Evolutionary conservation across 1,284 basidiomycete genomes (phyloP).

Genomic region (Paramarasmius palmivorus): DNA sequence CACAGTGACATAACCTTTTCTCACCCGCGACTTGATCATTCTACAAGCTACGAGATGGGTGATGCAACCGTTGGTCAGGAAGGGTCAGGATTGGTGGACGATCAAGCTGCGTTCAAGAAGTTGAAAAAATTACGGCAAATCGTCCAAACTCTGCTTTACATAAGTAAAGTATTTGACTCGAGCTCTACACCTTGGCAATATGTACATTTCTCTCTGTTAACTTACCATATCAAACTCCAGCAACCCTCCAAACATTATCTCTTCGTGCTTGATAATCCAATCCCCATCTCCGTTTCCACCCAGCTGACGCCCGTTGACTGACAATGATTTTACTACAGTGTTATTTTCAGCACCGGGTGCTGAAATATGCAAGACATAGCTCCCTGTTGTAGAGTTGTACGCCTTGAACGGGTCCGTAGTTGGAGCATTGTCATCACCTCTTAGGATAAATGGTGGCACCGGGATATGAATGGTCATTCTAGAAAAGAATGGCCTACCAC

Average conservation of each 20-base stretch:
- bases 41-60: too few relatives aligned
- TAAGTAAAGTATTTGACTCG: too few relatives aligned
- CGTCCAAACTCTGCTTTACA: too few relatives aligned
- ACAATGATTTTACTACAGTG: neutral
- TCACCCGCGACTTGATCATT: too few relatives aligned
- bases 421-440: neutral
- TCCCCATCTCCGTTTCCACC: neutral
- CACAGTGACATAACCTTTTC: too few relatives aligned
- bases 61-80: too few relatives aligned
- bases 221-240: neutral
- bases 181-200: too few relatives aligned
- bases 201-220: neutral
- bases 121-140: too few relatives aligned
- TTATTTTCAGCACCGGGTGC: constrained; percentile 10
- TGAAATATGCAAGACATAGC: constrained; percentile 6
- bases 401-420: neutral
- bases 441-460: constrained; percentile 7
- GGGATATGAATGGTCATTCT: constrained; percentile 11
- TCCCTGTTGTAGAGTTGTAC: constrained; percentile 11
- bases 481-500: constrained; percentile 20
- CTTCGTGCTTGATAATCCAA: neutral
- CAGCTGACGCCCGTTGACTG: neutral
- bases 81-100: too few relatives aligned
- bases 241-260: neutral
- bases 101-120: too few relatives aligned